Evolutionary conservation across 176 grass and related monocot genomes (phyloP), one percentile per base, ranked within the genome.

Genomic region (Avena eriantha): DNA sequence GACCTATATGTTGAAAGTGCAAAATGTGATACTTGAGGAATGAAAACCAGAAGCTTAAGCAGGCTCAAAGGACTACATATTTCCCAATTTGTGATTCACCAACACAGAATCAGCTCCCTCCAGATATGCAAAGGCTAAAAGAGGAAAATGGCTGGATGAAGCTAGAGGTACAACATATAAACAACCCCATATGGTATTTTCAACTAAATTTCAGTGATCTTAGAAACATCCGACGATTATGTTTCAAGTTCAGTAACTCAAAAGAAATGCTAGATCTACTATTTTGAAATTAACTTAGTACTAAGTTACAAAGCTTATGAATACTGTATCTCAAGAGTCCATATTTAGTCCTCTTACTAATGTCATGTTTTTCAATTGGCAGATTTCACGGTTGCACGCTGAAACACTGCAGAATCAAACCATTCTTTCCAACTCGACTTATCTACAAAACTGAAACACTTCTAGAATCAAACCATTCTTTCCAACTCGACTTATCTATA

Each of bases 21-120:
- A 89, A 36, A 95, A 93, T 33, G 88, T 90, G 4, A 80, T 69
- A 26, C 90, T 95, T n/a, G 23, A 73, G 22, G 63, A 74, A 66
- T 4, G 88, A 95, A 57, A 92, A 87, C 79, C 63, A 36, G 5
- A 90, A 31, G 49, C 29, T 95, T 17, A 92, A 77, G 64, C 50
- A 79, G 43, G 50, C 55, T 2, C 47, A 73, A 1, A 35, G 7
- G 6, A 84, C 26, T 34, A 34, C n/a, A 8, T 22, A 76, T 34
- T 95, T 88, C 71, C 49, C 48, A 36, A 84, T 10, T 41, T 92
- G 90, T 29, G 76, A 72, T 24, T 65, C 57, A 41, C 18, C 78
- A 23, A 15, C 39, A 34, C 71, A 50, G 1, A 48, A 61, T 12
- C 73, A 87, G 24, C 76, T 88, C 22, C 17, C 83, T 31, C 19